A percentile compares a stretch with the other conserved stretches of the same genome.
phyloP scores from a whole-genome alignment of 768 basidiomycete genomes.

The Panus rudis region DNA sequence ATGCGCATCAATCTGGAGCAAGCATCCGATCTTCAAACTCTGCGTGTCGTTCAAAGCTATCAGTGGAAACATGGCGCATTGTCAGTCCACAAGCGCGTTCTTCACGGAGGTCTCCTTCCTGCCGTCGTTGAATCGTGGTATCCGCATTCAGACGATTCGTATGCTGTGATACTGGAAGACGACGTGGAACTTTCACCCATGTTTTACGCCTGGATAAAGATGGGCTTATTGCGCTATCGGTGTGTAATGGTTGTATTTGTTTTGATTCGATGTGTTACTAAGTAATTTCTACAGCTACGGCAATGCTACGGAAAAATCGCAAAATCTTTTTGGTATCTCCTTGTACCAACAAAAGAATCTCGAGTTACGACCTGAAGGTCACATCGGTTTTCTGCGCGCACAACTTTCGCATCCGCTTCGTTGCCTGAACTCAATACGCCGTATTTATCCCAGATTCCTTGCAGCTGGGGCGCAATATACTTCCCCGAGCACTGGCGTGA shows the following conservation, averaged over 20 bases:
- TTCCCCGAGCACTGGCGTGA: slow-evolving; percentile 87
- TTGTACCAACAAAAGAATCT: slow-evolving; percentile 82
- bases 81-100: slow-evolving; percentile 61
- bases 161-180: slow-evolving; percentile 78
- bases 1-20: slow-evolving; percentile 73
- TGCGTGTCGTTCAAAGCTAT: slow-evolving; percentile 40
- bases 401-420: slow-evolving; percentile 40
- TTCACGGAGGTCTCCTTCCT: slow-evolving; percentile 74
- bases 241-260: slow-evolving; percentile 1
- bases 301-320: slow-evolving; percentile 27
- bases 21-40: slow-evolving; percentile 57
- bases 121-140: slow-evolving; percentile 91
- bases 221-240: slow-evolving; percentile 73
- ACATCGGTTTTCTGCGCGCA: slow-evolving; percentile 57
- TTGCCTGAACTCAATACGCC: slow-evolving; percentile 42
- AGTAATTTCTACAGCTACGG: slow-evolving; percentile 49
- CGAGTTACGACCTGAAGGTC: slow-evolving; percentile 63
- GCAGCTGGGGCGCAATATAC: slow-evolving; percentile 89
- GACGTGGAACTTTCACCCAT: slow-evolving; percentile 81
- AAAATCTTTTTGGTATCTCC: slow-evolving; percentile 69
- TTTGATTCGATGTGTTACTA: not conserved
- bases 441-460: slow-evolving; percentile 82
- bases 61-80: slow-evolving; percentile 56
- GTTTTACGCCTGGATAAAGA: slow-evolving; percentile 83
- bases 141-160: slow-evolving; percentile 62